Conservation (phyloP, 2,329 filamentous ascomycete species). For the Talaromyces atroroseus region DNA sequence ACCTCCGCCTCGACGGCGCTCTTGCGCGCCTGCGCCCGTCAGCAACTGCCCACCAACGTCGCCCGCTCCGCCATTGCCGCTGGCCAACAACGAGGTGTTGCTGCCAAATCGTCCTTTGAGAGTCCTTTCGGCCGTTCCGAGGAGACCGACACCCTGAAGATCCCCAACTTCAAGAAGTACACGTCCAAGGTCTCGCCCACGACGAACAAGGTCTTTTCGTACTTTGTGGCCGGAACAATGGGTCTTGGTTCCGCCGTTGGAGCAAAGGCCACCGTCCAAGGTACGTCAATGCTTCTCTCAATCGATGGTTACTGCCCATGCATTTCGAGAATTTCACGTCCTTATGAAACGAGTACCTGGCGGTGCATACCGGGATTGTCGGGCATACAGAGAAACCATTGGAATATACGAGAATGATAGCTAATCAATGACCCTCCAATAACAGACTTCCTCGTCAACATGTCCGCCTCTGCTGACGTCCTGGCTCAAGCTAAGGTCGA, state of each 20-base stretch:
- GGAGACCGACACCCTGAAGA: constrained; percentile 54
- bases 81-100: constrained; percentile 37
- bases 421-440: constrained; percentile 14
- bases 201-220: constrained; percentile 82
- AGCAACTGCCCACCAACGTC: constrained; percentile 41
- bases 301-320: not conserved
- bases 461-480: constrained; percentile 98
- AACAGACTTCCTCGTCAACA: constrained; percentile 98
- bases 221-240: constrained; percentile 98
- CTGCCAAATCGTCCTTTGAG: constrained; percentile 40
- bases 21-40: constrained; percentile 54
- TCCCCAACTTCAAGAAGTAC: constrained; percentile 90
- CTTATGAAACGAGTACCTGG: not conserved
- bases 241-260: constrained; percentile 87
- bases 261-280: constrained; percentile 96
- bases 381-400: not conserved
- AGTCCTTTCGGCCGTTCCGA: constrained; percentile 52
- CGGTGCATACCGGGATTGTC: not conserved
- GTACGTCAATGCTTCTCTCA: constrained; percentile 52
- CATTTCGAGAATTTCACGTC: not conserved
- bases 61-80: constrained; percentile 37
- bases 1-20: constrained; percentile 63
- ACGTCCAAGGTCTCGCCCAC: constrained; percentile 61
- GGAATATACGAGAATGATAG: constrained; percentile 21
- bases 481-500: constrained; percentile 99